Base-by-base conservation (phyloP, 805 yeast species). In the Metschnikowia santaceciliae region DNA sequence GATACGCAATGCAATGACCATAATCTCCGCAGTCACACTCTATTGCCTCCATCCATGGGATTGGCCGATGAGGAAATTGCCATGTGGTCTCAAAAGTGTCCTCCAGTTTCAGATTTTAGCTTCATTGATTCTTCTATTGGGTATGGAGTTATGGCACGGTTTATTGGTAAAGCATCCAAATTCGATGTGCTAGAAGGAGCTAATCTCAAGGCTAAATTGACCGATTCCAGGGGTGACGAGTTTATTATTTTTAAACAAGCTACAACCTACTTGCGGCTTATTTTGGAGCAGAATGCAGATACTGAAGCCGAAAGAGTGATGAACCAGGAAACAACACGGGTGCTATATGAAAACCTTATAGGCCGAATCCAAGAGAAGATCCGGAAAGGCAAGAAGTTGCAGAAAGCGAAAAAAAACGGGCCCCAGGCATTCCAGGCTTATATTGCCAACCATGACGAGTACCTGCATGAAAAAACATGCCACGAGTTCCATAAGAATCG, bases 81-180 rank as follows among this genome's bases (percentile, higher is more conserved):
- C 4, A 10, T 17, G 3, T 17, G 30, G 42, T 15, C 13, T 15
- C 35, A 19, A 4, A 7, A 17, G 19, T 32, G 14, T 14, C 45
- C 40, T 22, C 50, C 47, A 2, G 48, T 66, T 7, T 62, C 61
- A 32, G 76, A 72, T 57, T 67, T 71, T 40, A 57, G 66, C 1
- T 57, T 59, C 33, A 20, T 69, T 19, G 75, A 72, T 54, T 62
- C 73, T 7, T 63, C 67, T 7, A 61, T 72, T 4, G 60, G 58
- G 42, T 74, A 72, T 54, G 65, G 69, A 37, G 68, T 74, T 4
- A 69, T 65, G 49, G 75, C 76, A 11, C 65, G 76, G 54, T 65
- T 74, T 33, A 68, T 74, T 33, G 77, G 77, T 6, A 69, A 63
- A 32, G 74, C 76, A 0, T 62, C 68, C 23, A 72, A 69, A 36